These are phyloP conservation scores for Lepidopterella palustris DNA, from an alignment of 495 filamentous ascomycete species.

Conservation along the genomic window DNA sequence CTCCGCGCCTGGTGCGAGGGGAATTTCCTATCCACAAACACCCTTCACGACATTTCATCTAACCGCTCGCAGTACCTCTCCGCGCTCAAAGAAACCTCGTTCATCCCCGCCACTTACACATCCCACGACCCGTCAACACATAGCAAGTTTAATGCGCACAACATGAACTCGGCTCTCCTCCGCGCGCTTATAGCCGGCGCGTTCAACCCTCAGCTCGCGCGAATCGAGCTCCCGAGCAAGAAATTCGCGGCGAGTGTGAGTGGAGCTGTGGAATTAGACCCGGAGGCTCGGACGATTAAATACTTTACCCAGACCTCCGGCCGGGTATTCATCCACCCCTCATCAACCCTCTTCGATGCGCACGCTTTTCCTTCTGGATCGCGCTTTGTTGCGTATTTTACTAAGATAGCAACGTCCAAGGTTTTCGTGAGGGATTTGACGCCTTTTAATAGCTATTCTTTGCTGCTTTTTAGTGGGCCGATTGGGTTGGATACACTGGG, in stretches of 20 bases:
- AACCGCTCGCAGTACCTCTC: conserved; percentile 80
- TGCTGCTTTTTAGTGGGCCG: conserved; percentile 82
- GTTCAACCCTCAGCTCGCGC: conserved; percentile 84
- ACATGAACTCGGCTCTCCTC: conserved; percentile 54
- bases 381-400: conserved; percentile 76
- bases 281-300: conserved; percentile 83
- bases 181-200: conserved; percentile 84
- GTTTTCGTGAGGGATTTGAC: conserved; percentile 82
- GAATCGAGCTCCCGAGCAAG: conserved; percentile 89
- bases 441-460: conserved; percentile 86
- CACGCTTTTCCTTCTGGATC: conserved; percentile 64
- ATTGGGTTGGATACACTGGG: conserved; percentile 83
- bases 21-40: conserved; percentile 79
- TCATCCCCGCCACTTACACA: conserved; percentile 53
- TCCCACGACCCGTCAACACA: conserved; percentile 15
- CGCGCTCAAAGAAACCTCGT: conserved; percentile 77
- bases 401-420: conserved; percentile 83
- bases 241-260: conserved; percentile 80
- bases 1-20: conserved; percentile 75
- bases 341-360: conserved; percentile 74
- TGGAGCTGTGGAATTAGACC: conserved; percentile 85
- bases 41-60: conserved; percentile 77
- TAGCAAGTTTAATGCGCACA: conserved; percentile 39
- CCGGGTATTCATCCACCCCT: conserved; percentile 86
- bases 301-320: conserved; percentile 84